Evolutionary conservation across 2,329 filamentous ascomycete species (phyloP).

Genomic region (Aspergillus fumigatiaffinis): DNA sequence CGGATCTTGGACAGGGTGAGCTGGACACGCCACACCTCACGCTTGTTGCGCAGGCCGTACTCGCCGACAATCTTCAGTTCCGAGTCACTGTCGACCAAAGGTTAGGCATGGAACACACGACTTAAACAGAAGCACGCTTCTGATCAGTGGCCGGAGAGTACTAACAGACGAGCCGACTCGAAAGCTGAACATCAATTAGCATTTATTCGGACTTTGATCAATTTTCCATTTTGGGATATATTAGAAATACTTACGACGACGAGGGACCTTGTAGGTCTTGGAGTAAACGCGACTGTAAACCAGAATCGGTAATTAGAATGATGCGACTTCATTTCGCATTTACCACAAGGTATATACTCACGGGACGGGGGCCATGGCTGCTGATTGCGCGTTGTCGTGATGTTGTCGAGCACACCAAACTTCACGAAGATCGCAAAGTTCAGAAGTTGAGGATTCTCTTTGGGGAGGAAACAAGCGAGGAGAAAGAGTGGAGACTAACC

Average conservation of each 20-base stretch:
- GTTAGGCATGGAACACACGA: conserved; percentile 72
- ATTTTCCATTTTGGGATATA: conserved; percentile 9
- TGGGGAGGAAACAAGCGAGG: conserved; percentile 19
- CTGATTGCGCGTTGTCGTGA: conserved; percentile 37
- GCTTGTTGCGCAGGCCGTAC: conserved; percentile 99
- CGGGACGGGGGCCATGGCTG: conserved; percentile 42
- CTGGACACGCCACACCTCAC: conserved; percentile 99
- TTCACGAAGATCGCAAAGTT: conserved; percentile 20
- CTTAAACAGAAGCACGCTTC: conserved; percentile 96
- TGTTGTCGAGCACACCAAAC: conserved; percentile 31
- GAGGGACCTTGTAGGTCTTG: conserved; percentile 99
- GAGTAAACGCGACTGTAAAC: conserved; percentile 67
- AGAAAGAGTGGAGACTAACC: conserved; percentile 15
- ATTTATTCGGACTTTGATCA: conserved; percentile 10
- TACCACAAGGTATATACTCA: conserved; percentile 33
- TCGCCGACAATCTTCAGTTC: conserved; percentile 99
- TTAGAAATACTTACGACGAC: conserved; percentile 60
- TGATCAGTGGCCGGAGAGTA: conserved; percentile 90
- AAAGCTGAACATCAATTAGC: conserved; percentile 60
- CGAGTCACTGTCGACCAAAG: conserved; percentile 79
- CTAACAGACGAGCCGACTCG: conserved; percentile 99
- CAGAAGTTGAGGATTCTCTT: conserved; percentile 17
- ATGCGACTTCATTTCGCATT: conserved; percentile 36
- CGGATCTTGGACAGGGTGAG: conserved; percentile 99
- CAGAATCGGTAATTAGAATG: conserved; percentile 24